Evolutionary conservation across 257 asterid species (phyloP).

Genomic region (Salvia miltiorrhiza): DNA sequence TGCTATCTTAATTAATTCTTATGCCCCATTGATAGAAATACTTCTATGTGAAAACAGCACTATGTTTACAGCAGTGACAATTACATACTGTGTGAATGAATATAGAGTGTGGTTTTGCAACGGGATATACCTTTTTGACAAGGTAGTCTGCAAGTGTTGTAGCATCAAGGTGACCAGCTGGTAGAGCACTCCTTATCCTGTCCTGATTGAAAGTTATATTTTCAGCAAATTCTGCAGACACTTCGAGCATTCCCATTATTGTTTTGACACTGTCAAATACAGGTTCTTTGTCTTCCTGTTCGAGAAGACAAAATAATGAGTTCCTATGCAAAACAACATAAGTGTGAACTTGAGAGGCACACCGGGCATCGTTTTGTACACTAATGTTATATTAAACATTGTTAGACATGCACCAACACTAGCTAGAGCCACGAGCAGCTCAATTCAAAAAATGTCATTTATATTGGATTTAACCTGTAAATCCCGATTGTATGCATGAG

Average conservation of each 20-base stretch:
- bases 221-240: conserved; percentile 92
- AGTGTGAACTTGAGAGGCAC: neutral
- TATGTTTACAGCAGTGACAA: neutral
- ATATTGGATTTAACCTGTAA: conserved; percentile 57
- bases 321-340: neutral
- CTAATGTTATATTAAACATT: too few species aligned
- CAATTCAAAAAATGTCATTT: too few species aligned
- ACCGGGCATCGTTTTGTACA: neutral
- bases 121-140: conserved; percentile 68
- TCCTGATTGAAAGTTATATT: conserved; percentile 69
- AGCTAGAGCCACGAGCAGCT: too few species aligned
- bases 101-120: neutral
- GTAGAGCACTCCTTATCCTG: conserved; percentile 67
- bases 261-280: conserved; percentile 91
- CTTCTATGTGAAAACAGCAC: neutral
- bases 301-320: conserved; percentile 2
- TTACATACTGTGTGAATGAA: neutral
- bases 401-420: too few species aligned
- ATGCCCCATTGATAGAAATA: neutral
- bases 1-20: neutral
- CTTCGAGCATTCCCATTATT: conserved; percentile 92
- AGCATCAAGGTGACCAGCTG: conserved; percentile 99
- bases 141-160: conserved; percentile 98
- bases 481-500: conserved; percentile 96
- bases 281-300: conserved; percentile 98